These are phyloP conservation scores for Yamadazyma sp. DNA, from an alignment of 805 yeast genomes.

Conservation along the genomic window DNA sequence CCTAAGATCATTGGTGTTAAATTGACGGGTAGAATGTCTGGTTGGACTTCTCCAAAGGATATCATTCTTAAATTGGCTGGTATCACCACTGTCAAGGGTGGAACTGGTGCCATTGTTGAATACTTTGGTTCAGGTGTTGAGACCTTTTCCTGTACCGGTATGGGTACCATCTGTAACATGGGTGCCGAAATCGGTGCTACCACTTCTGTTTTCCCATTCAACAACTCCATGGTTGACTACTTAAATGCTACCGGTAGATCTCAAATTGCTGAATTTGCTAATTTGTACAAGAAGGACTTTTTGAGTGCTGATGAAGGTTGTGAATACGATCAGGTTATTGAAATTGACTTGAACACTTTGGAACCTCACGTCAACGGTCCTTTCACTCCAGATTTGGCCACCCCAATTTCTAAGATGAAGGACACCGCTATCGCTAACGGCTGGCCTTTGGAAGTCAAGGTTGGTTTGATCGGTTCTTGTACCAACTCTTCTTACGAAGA, in stretches of 20 bases:
- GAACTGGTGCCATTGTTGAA: constrained; percentile 95
- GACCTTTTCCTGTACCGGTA: constrained; percentile 93
- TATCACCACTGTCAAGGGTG: constrained; percentile 93
- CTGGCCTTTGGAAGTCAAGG: constrained; percentile 93
- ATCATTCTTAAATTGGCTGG: constrained; percentile 92
- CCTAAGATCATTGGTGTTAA: constrained; percentile 95
- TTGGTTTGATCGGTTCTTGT: constrained; percentile 97
- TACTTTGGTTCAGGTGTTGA: constrained; percentile 95
- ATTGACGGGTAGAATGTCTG: constrained; percentile 85
- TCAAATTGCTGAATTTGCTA: constrained; percentile 80
- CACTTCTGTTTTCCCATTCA: constrained; percentile 96
- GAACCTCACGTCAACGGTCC: constrained; percentile 99
- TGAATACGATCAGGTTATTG: constrained; percentile 90
- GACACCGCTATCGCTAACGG: constrained; percentile 78
- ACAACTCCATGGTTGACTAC: constrained; percentile 83
- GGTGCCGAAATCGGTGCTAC: constrained; percentile 99
- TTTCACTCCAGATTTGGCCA: constrained; percentile 96
- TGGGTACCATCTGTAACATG: constrained; percentile 99
- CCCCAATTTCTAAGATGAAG: constrained; percentile 86
- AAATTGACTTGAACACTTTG: constrained; percentile 81
- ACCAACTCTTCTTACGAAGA: constrained; percentile 98
- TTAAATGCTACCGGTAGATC: constrained; percentile 83
- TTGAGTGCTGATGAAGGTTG: constrained; percentile 89
- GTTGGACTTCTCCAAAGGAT: constrained; percentile 98
- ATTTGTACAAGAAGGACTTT: constrained; percentile 58